A percentile compares a stretch with the other conserved stretches of the same genome.
Conservation (phyloP, 441 rosid genomes). For the Dalechampia spathulata region DNA sequence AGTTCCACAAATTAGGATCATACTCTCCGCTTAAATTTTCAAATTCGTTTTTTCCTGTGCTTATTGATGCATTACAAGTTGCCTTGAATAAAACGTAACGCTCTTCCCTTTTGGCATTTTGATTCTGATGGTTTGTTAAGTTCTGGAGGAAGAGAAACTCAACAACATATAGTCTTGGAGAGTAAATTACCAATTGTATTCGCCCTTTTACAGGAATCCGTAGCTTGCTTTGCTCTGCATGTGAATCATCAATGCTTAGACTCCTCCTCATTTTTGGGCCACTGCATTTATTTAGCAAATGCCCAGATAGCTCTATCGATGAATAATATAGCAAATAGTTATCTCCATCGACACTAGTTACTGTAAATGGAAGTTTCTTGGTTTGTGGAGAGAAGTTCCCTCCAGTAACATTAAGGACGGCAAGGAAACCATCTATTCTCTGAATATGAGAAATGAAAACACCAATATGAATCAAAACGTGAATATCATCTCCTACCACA, state of each 20-base stretch:
- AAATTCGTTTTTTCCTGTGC: background rate
- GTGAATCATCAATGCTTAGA: constrained; percentile 28
- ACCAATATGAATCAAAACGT: background rate
- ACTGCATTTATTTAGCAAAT: constrained; percentile 19
- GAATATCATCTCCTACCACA: constrained; percentile 3
- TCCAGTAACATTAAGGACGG: constrained; percentile 46
- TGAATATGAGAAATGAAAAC: constrained; percentile 19
- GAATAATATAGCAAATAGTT: constrained; percentile 49
- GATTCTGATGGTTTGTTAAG: too few relatives aligned
- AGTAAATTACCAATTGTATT: constrained; percentile 43
- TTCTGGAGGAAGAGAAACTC: too few relatives aligned
- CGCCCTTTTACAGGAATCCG: constrained; percentile 51
- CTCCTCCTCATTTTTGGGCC: constrained; percentile 40
- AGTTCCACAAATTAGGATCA: background rate
- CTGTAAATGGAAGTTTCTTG: constrained; percentile 51
- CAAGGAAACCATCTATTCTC: constrained; percentile 55
- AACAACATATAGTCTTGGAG: background rate
- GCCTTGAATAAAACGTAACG: background rate
- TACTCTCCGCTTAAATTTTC: background rate
- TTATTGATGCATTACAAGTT: background rate
- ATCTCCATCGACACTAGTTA: constrained; percentile 48
- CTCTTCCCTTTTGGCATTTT: background rate
- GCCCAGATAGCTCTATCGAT: constrained; percentile 32
- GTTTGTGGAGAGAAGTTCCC: constrained; percentile 48
- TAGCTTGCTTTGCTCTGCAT: constrained; percentile 29